Percentiles rank a stretch among this genome's conserved stretches.
Evolutionary conservation across 192 early-diverging fungal species (phyloP).

Genomic region (Podila verticillata): DNA sequence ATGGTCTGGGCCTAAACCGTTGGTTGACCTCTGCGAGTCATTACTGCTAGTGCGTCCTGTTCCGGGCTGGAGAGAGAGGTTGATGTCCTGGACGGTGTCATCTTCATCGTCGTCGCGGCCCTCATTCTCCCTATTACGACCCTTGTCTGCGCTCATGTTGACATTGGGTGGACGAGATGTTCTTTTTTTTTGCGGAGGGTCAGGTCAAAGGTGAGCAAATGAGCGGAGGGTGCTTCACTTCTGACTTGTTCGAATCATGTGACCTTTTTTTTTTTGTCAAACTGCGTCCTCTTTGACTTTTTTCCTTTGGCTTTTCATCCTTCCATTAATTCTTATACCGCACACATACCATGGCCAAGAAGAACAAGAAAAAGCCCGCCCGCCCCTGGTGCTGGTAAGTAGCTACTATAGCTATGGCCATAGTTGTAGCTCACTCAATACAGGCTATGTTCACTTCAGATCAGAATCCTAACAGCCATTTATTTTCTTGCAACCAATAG

Average conservation of each 20-base stretch:
- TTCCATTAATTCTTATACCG: not conserved
- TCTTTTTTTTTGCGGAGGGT: not conserved
- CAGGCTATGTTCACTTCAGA: not conserved
- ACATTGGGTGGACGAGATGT: not conserved
- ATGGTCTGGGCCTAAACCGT: not conserved
- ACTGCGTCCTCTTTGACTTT: too few species aligned
- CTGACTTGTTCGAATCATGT: too few species aligned
- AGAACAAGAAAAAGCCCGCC: constrained; percentile 70
- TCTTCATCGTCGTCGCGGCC: not conserved
- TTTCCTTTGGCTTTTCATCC: not conserved
- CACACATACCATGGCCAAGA: constrained; percentile 63
- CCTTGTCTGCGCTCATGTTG: not conserved
- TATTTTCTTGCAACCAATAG: constrained; percentile 31
- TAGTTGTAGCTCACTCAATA: not conserved
- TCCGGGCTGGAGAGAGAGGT: not conserved
- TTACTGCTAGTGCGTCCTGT: not conserved
- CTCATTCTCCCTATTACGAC: constrained; percentile 1
- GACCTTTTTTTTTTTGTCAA: too few species aligned
- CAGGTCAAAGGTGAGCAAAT: not conserved
- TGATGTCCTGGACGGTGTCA: not conserved
- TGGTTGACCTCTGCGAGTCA: not conserved
- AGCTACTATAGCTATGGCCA: not conserved
- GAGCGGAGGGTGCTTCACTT: too few species aligned
- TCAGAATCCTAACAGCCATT: not conserved
- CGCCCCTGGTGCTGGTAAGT: constrained; percentile 83